A percentile compares a stretch with the other conserved stretches of the same genome.
phyloP scores from a whole-genome alignment of 192 early-diverging fungal species.

The Rhizophagus sp. region DNA sequence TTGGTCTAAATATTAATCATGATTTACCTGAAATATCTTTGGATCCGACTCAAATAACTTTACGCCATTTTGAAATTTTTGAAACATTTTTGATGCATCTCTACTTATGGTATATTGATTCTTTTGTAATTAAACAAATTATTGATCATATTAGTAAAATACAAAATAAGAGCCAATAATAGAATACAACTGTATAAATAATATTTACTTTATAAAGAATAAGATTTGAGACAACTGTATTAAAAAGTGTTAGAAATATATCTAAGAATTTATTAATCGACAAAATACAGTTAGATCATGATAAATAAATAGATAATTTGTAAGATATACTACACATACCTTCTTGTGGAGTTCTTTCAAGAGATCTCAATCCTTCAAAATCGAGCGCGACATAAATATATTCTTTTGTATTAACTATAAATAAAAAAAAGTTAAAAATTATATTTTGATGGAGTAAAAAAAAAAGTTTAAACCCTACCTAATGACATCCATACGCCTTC shows the following conservation, averaged over 20 bases:
- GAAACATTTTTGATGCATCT: conserved; percentile 31
- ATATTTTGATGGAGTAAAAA: neutral
- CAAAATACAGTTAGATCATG: too few relatives aligned
- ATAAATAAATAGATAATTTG: too few relatives aligned
- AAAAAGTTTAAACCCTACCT: neutral
- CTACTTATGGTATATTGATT: conserved; percentile 22
- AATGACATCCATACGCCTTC: conserved; percentile 31
- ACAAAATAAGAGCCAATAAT: neutral
- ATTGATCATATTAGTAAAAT: too few relatives aligned
- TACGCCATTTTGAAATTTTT: conserved; percentile 25
- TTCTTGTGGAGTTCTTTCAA: conserved; percentile 32
- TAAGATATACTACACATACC: neutral
- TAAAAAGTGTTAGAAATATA: neutral
- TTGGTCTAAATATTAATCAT: neutral
- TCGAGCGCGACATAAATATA: conserved; percentile 29
- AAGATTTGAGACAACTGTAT: conserved; percentile 9
- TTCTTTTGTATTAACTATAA: neutral
- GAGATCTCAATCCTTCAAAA: conserved; percentile 23
- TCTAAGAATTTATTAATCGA: neutral
- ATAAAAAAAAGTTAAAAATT: neutral
- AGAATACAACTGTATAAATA: neutral
- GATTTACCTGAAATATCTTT: conserved; percentile 11
- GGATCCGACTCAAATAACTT: neutral
- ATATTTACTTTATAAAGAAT: conserved; percentile 8
- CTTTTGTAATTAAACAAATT: neutral